A percentile compares a stretch with the other conserved stretches of the same genome.
Conservation (phyloP, 805 yeast genomes). For the Cyberlindnera euphorbiiphila region DNA sequence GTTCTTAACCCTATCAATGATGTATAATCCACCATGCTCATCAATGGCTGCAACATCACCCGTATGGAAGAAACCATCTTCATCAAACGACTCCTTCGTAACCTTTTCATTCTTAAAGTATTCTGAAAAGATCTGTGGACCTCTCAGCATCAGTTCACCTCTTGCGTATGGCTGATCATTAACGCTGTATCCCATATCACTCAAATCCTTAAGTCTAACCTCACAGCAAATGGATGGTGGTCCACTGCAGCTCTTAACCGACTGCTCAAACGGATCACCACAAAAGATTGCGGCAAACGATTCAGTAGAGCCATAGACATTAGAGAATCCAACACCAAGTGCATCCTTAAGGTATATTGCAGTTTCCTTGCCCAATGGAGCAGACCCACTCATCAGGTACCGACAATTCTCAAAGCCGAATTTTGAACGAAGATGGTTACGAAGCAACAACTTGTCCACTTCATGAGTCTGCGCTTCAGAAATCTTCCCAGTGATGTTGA, state of each 20-base stretch:
- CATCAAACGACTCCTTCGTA: constrained; percentile 39
- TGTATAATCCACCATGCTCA: constrained; percentile 34
- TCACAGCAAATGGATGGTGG: constrained; percentile 51
- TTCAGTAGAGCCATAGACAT: constrained; percentile 64
- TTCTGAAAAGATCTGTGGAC: constrained; percentile 49
- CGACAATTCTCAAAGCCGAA: constrained; percentile 24
- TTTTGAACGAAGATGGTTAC: constrained; percentile 1
- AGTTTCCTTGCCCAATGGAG: constrained; percentile 34
- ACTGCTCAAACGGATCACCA: constrained; percentile 35
- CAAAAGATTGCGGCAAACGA: constrained; percentile 51
- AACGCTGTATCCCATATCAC: constrained; percentile 17
- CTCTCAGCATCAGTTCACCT: constrained; percentile 58
- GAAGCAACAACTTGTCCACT: constrained; percentile 1
- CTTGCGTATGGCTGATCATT: constrained; percentile 39
- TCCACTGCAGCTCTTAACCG: constrained; percentile 34
- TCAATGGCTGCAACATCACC: constrained; percentile 50
- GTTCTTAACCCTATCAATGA: constrained; percentile 63
- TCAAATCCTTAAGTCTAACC: constrained; percentile 49
- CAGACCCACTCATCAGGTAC: constrained; percentile 58
- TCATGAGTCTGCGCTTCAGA: constrained; percentile 6
- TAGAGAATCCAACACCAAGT: constrained; percentile 40
- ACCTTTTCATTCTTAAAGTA: constrained; percentile 48
- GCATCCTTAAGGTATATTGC: constrained; percentile 50
- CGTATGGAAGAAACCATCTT: constrained; percentile 53
- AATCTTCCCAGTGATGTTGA: constrained; percentile 13